Evolutionary conservation across 148 eudicot genomes (phyloP).

Genomic region (Rheum nobile): DNA sequence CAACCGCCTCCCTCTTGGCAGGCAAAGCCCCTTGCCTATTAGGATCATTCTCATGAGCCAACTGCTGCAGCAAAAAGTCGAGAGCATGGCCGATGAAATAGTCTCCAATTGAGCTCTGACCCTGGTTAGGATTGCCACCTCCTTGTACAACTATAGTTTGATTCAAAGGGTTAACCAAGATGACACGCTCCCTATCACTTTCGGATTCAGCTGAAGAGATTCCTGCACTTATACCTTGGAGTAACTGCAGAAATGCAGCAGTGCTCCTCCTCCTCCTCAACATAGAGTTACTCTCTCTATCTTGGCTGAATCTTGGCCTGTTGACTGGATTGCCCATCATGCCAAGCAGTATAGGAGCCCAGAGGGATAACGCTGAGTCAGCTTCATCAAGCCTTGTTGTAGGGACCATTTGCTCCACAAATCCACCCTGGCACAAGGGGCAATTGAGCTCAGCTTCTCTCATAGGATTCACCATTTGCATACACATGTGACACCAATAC

Average conservation of each 20-base stretch:
- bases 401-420: conserved; percentile 40
- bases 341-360: conserved; percentile 58
- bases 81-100: conserved; percentile 50
- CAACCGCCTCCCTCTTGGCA: conserved; percentile 48
- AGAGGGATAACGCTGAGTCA: conserved; percentile 30
- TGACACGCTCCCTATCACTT: conserved; percentile 26
- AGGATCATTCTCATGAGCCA: conserved; percentile 62
- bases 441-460: conserved; percentile 42
- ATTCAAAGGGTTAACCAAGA: conserved; percentile 41
- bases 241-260: conserved; percentile 35
- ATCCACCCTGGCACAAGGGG: conserved; percentile 43
- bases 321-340: conserved; percentile 41
- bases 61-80: conserved; percentile 53
- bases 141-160: conserved; percentile 47
- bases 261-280: too few relatives aligned
- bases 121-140: conserved; percentile 11
- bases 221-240: conserved; percentile 23
- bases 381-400: conserved; percentile 12
- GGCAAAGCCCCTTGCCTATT: conserved; percentile 59
- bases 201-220: conserved; percentile 12
- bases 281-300: too few relatives aligned
- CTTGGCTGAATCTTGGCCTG: conserved; percentile 26
- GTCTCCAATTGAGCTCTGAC: conserved; percentile 29
- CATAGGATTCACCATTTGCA: conserved; percentile 34
- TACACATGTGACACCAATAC: conserved; percentile 51